Conservation (phyloP, 176 grass and related monocot genomes). For the Saccharum spontaneum region DNA sequence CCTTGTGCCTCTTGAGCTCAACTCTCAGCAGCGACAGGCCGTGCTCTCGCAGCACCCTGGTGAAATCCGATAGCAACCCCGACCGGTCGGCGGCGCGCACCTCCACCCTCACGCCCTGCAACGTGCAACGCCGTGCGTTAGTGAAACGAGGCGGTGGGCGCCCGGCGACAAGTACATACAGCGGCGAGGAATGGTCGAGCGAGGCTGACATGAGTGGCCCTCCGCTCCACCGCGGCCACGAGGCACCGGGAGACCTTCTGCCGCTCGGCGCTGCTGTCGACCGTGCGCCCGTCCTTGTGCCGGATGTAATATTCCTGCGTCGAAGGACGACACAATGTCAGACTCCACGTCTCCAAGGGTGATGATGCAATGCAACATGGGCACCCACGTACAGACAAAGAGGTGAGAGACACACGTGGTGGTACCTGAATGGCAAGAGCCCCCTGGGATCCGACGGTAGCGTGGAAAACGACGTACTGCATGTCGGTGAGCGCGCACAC, state of each 20-base stretch:
- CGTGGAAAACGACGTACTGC: slow-evolving; percentile 82
- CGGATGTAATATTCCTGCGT: slow-evolving; percentile 76
- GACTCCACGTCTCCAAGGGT: no score
- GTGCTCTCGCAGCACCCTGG: slow-evolving; percentile 57
- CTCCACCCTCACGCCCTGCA: slow-evolving; percentile 61
- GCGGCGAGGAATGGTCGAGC: background rate
- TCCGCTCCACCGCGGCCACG: slow-evolving; percentile 64
- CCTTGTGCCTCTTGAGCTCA: slow-evolving; percentile 45
- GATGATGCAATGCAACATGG: background rate
- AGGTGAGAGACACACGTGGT: background rate
- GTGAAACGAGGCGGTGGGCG: background rate
- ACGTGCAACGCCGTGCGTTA: background rate
- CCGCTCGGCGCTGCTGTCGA: slow-evolving; percentile 52
- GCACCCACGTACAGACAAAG: background rate
- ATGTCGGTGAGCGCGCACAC: slow-evolving; percentile 83
- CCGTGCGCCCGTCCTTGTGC: slow-evolving; percentile 67
- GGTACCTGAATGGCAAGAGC: slow-evolving; percentile 63
- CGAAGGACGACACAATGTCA: background rate
- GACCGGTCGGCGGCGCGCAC: slow-evolving; percentile 46
- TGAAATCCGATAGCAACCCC: slow-evolving; percentile 59
- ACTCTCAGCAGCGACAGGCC: slow-evolving; percentile 50
- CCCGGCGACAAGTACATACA: background rate
- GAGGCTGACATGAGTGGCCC: slow-evolving; percentile 49
- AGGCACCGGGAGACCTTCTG: slow-evolving; percentile 72
- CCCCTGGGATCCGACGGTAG: slow-evolving; percentile 55